Conservation (phyloP, 148 eudicot species). For the Chenopodium album region DNA sequence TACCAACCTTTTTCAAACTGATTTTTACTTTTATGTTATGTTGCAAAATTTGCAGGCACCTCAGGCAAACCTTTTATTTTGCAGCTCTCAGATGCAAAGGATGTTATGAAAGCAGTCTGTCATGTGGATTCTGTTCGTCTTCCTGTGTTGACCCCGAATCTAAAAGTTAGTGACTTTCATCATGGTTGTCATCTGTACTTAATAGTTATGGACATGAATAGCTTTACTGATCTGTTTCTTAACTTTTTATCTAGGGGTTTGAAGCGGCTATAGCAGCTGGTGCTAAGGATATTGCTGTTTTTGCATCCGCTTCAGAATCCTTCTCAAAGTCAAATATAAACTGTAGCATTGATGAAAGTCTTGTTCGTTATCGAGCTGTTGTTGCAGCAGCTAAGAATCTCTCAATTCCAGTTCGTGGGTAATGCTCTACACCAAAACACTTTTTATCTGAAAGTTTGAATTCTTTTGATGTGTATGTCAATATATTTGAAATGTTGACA, state of each 20-base stretch:
- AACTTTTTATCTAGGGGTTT: conserved; percentile 58
- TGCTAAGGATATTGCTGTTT: conserved; percentile 87
- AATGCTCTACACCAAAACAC: conserved; percentile 9
- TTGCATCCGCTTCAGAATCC: conserved; percentile 98
- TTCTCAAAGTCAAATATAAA: conserved; percentile 87
- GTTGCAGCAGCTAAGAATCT: conserved; percentile 65
- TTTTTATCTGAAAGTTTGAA: not conserved
- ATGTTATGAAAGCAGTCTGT: conserved; percentile 67
- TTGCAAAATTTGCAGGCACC: not conserved
- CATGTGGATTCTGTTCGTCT: conserved; percentile 58
- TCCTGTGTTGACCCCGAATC: conserved; percentile 87
- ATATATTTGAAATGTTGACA: not conserved
- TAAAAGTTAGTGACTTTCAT: conserved; percentile 47
- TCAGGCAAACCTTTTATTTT: conserved; percentile 1
- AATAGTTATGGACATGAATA: conserved; percentile 1
- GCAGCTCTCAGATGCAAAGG: conserved; percentile 95
- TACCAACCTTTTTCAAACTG: conserved; percentile 18
- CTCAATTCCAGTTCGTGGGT: conserved; percentile 90
- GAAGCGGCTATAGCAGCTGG: conserved; percentile 94
- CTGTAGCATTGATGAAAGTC: conserved; percentile 88
- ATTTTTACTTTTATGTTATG: not conserved
- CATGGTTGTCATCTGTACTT: not conserved
- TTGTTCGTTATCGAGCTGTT: conserved; percentile 72
- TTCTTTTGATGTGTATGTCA: no score
- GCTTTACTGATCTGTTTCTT: not conserved